phyloP scores from a whole-genome alignment of 2,329 filamentous ascomycete species.

The Apiospora marii region DNA sequence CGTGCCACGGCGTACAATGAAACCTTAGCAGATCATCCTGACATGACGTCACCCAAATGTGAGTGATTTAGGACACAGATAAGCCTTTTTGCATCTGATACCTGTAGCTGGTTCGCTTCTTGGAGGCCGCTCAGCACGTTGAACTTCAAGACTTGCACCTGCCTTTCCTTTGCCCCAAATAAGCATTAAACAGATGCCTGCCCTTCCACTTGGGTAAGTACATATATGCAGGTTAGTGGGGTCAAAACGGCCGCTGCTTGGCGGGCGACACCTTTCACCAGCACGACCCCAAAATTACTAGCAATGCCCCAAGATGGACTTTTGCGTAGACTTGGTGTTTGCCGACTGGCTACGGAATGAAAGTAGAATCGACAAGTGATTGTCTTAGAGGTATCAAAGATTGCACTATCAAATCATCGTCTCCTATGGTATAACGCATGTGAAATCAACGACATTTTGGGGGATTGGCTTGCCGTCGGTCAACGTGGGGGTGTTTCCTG shows the following conservation, averaged over 20 bases:
- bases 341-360: not conserved
- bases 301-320: not conserved
- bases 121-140: not conserved
- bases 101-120: not conserved
- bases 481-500: conserved; percentile 2
- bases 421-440: not conserved
- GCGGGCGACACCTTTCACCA: not conserved
- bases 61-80: not conserved
- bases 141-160: not conserved
- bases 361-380: not conserved
- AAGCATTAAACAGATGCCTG: not conserved
- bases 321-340: not conserved
- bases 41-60: not conserved
- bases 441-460: not conserved
- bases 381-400: not conserved
- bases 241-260: not conserved
- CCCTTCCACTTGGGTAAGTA: not conserved
- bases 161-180: not conserved
- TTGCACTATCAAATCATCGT: too few relatives aligned
- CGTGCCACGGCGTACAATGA: not conserved
- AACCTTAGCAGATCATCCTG: not conserved
- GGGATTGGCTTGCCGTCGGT: not conserved
- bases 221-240: conserved; percentile 6
- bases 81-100: not conserved
- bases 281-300: not conserved